A percentile compares a stretch with the other conserved stretches of the same genome.
Evolutionary conservation across 2,329 filamentous ascomycete species (phyloP).

Genomic region (Exophiala sp.): DNA sequence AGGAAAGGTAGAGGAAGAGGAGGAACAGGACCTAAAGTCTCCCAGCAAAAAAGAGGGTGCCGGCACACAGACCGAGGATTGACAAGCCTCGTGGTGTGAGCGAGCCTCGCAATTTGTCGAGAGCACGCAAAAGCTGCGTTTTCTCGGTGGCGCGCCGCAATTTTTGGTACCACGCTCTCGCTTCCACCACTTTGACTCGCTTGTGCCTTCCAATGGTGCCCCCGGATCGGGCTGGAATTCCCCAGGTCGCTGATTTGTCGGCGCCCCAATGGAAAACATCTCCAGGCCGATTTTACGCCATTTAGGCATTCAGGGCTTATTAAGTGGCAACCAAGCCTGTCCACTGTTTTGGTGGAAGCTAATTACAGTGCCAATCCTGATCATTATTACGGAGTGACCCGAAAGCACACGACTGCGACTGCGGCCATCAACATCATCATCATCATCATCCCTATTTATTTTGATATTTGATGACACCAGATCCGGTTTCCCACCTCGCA

Average conservation of each 20-base stretch:
- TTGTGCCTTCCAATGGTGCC: no score
- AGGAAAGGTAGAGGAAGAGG: background rate
- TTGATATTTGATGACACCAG: background rate
- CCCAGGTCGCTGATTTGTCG: no score
- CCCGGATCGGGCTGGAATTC: no score
- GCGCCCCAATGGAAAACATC: no score
- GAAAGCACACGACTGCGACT: background rate
- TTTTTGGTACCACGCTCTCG: no score
- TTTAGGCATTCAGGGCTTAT: no score
- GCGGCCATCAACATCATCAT: background rate
- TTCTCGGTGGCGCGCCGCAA: background rate
- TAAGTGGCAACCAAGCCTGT: background rate
- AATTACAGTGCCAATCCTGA: background rate
- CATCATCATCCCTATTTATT: background rate
- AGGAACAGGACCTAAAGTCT: background rate
- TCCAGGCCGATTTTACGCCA: no score
- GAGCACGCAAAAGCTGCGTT: background rate
- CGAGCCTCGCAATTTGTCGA: background rate
- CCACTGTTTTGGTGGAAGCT: background rate
- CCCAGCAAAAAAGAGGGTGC: background rate
- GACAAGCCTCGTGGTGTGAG: background rate
- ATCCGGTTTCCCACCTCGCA: background rate
- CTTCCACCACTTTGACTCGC: no score
- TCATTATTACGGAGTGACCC: background rate
- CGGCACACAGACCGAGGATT: constrained; percentile 1